Base-by-base conservation (phyloP, 495 filamentous ascomycete genomes). In the Talaromyces stipitatus region DNA sequence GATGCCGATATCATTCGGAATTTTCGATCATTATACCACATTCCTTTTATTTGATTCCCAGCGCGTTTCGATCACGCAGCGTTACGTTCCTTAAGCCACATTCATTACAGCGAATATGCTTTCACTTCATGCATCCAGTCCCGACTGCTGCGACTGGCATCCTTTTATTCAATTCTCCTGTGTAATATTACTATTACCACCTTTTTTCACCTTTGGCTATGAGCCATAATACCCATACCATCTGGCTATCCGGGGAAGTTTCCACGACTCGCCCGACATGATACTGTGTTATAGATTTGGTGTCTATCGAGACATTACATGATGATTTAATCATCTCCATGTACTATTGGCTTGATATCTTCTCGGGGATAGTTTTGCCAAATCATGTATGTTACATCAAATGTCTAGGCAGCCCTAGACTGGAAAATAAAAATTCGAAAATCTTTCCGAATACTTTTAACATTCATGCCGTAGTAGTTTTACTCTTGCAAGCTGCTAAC, bases 61-160 rank as follows among this genome's bases (percentile, higher is more conserved):
- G 36, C 36, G 36, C 36, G 45, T 48, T 10, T 27, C 12, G 7
- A 48, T 24, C 45, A 48, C 24, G 45, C 45, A 48, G 45, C 45
- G 45, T 48, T 51, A 30, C 48, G 26, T 18, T 51, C 48, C 27
- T 30, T 51, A 51, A 51, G 24, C 48, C 48, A 51, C 48, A 26
- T 29, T 51, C 48, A 27, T 51, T 51, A 51, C 27, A 10, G n/a
- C 16, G 14, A 18, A 28, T 30, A 3, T 20, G 12, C 30, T 51
- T 29, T 51, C 4, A 14, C 23, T 29, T 26, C 14, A 48, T 26
- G 22, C 45, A 26, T 48, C 24, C 45, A 26, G 45, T 41, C 16
- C 8, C 18, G 16, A 16, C 36, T 18, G 16, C 9, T 41, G 36
- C 9, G 33, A 41, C 36, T 41, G 36, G 36, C n/a, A n/a, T 7